These are phyloP conservation scores for Hirschfeldia incana DNA, from an alignment of 345 rosid genomes.

Conservation along the genomic window DNA sequence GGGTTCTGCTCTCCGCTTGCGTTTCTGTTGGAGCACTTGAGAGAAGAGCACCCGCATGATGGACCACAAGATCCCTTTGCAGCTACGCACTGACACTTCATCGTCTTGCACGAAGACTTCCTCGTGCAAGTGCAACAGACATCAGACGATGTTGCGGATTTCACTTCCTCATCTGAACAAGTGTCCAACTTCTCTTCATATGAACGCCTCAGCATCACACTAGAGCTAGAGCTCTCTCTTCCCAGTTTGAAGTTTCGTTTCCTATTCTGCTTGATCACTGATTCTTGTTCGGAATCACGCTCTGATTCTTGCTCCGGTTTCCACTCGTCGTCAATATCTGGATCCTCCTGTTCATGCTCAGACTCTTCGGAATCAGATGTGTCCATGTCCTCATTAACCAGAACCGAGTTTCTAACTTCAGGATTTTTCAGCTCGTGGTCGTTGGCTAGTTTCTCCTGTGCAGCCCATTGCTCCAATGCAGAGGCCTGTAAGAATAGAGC, in stretches of 20 bases:
- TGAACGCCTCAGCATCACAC: background rate
- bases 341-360: background rate
- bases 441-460: background rate
- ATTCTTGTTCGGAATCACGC: background rate
- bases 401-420: background rate
- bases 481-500: background rate
- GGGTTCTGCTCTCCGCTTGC: background rate
- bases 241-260: background rate
- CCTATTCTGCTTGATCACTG: background rate
- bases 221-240: background rate
- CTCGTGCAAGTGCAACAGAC: background rate
- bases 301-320: background rate
- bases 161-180: background rate
- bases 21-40: background rate
- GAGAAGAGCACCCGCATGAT: background rate
- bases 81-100: background rate
- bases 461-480: background rate
- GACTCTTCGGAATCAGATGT: background rate
- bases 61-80: background rate
- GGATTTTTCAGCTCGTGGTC: background rate
- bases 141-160: background rate
- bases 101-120: background rate
- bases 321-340: background rate
- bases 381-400: background rate
- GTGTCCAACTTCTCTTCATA: background rate